Conservation (phyloP, 2,329 filamentous ascomycete genomes). For the Calycina marina region DNA sequence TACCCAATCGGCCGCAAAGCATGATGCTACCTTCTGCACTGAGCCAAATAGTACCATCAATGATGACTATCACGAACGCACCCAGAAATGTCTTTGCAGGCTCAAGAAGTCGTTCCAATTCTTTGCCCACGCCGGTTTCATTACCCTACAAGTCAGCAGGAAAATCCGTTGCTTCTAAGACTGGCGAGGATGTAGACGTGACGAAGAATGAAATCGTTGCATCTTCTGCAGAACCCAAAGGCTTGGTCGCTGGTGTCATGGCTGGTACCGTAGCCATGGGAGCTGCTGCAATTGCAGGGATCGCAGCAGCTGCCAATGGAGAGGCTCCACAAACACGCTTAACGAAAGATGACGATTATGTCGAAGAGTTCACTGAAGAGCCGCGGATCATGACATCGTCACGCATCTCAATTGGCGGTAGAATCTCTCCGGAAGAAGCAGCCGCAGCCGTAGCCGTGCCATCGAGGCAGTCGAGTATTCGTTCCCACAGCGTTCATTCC, state of each 20-base stretch:
- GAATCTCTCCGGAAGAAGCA: conserved; percentile 14
- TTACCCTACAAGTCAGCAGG: conserved; percentile 10
- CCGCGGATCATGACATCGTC: conserved; percentile 23
- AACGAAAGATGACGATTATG: conserved; percentile 11
- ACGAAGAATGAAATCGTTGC: conserved; percentile 1
- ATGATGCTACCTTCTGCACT: conserved; percentile 27
- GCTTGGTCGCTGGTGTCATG: conserved; percentile 7
- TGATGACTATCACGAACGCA: conserved; percentile 14
- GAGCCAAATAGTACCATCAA: conserved; percentile 13
- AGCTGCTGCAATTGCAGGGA: conserved; percentile 11
- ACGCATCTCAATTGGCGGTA: conserved; percentile 20
- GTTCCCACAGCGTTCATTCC: conserved; percentile 20
- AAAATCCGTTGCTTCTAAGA: conserved; percentile 7
- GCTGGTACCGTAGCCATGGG: conserved; percentile 10
- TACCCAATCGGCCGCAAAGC: conserved; percentile 26
- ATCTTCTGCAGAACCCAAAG: conserved; percentile 3
- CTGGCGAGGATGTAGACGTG: conserved; percentile 5
- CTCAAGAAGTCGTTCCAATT: conserved; percentile 19
- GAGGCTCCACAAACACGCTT: conserved; percentile 10
- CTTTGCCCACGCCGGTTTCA: conserved; percentile 15
- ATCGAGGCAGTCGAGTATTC: conserved; percentile 17
- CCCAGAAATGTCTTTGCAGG: conserved; percentile 5
- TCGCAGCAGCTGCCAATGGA: conserved; percentile 11
- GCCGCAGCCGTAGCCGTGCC: conserved; percentile 9
- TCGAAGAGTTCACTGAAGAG: conserved; percentile 19